These are phyloP conservation scores for Rhododendron simsii DNA, from an alignment of 148 eudicot genomes.

Conservation along the genomic window DNA sequence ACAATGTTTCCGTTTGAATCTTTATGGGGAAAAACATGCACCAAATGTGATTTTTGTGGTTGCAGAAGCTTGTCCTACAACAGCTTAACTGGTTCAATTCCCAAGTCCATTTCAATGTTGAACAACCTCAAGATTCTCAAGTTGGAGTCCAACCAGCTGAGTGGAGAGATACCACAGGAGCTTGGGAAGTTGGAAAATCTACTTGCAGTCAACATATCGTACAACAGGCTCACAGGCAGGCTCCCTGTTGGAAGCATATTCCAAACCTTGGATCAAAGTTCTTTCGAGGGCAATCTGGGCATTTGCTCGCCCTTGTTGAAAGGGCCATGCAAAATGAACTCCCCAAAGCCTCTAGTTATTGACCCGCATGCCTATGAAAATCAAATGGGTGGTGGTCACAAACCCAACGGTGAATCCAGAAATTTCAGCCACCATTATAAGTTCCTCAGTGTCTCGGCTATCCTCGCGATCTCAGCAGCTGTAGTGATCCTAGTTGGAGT, in stretches of 20 bases:
- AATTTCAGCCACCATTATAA: constrained; percentile 35
- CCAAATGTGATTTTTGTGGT: background rate
- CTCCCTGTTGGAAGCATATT: constrained; percentile 74
- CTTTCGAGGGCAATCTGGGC: constrained; percentile 76
- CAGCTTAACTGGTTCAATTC: constrained; percentile 61
- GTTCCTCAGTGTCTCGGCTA: constrained; percentile 78
- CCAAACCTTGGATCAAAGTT: constrained; percentile 59
- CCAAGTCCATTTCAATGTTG: constrained; percentile 61
- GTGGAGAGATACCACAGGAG: constrained; percentile 85
- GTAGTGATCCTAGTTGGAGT: constrained; percentile 62
- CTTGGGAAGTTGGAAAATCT: constrained; percentile 63
- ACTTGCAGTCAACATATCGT: constrained; percentile 73
- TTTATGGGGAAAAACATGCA: background rate
- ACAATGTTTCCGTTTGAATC: background rate
- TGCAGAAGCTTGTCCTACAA: constrained; percentile 91
- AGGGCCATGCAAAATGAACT: constrained; percentile 80
- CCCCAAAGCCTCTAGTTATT: constrained; percentile 88
- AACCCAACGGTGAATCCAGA: background rate
- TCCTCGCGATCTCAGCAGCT: constrained; percentile 80
- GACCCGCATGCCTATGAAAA: constrained; percentile 57
- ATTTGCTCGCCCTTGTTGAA: constrained; percentile 82
- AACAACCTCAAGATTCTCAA: constrained; percentile 73
- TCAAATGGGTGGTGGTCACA: constrained; percentile 38
- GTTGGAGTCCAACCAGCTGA: constrained; percentile 69
- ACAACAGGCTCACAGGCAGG: constrained; percentile 77